Conservation (phyloP, 2,329 filamentous ascomycete species). For the Alternaria panax region DNA sequence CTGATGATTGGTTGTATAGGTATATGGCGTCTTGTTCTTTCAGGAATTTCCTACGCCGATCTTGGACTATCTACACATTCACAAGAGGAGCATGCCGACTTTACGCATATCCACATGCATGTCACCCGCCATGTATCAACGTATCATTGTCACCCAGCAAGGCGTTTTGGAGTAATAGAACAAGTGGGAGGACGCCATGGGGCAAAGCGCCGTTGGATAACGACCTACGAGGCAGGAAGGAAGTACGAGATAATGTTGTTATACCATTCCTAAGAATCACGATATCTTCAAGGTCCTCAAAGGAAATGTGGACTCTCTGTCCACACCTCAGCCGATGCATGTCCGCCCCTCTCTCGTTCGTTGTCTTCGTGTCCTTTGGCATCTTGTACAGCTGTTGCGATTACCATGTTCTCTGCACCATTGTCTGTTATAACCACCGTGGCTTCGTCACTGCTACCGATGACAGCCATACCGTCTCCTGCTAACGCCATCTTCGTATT, state of each 20-base stretch:
- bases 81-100: background rate
- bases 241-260: background rate
- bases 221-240: background rate
- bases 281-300: background rate
- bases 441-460: background rate
- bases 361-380: background rate
- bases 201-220: background rate
- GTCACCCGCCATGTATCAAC: slow-evolving; percentile 12
- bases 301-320: background rate
- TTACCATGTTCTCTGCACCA: background rate
- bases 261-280: background rate
- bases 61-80: background rate
- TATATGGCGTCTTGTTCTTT: background rate
- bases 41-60: background rate
- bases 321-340: background rate
- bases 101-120: background rate
- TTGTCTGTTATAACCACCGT: background rate
- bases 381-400: background rate
- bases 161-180: slow-evolving; percentile 9
- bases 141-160: slow-evolving; percentile 13
- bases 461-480: background rate
- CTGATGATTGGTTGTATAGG: background rate
- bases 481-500: background rate
- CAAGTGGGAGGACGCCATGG: background rate
- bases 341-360: background rate